Evolutionary conservation across 306 rosid genomes (phyloP).

Genomic region (Quercus parvula): DNA sequence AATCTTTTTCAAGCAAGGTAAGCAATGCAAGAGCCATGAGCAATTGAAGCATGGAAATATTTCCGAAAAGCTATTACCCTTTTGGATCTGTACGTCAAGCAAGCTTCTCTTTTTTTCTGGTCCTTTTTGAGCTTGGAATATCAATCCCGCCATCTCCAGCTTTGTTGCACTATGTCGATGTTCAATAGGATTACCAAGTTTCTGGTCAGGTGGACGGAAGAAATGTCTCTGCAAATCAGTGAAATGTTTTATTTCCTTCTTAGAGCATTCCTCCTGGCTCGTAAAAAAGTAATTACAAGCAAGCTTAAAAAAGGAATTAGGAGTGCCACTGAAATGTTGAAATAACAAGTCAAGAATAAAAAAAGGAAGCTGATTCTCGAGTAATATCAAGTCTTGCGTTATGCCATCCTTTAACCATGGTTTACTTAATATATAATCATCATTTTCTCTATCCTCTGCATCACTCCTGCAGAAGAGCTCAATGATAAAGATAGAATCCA

Average conservation of each 20-base stretch:
- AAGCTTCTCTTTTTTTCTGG: not conserved
- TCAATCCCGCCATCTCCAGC: too few species aligned
- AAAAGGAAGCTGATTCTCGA: conserved; percentile 34
- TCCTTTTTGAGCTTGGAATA: too few species aligned
- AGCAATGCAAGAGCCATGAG: not conserved
- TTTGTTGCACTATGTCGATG: not conserved
- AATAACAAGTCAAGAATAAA: conserved; percentile 7
- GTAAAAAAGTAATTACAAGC: rapidly evolving
- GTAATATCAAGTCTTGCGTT: conserved; percentile 18
- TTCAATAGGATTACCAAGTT: rapidly evolving
- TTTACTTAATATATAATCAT: not conserved
- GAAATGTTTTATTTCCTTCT: not conserved
- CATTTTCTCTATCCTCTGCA: rapidly evolving
- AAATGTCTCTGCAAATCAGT: not conserved
- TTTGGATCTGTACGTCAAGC: not conserved
- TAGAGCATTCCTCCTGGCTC: rapidly evolving
- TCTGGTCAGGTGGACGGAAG: rapidly evolving
- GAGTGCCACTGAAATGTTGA: not conserved
- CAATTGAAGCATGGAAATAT: not conserved
- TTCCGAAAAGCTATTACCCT: not conserved
- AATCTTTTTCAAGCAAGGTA: not conserved
- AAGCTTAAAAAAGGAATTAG: not conserved
- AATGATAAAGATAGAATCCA: conserved; percentile 26
- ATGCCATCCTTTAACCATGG: not conserved
- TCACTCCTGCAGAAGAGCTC: not conserved